Evolutionary conservation across 768 basidiomycete genomes (phyloP).

Genomic region (Pulveroboletus sp.): DNA sequence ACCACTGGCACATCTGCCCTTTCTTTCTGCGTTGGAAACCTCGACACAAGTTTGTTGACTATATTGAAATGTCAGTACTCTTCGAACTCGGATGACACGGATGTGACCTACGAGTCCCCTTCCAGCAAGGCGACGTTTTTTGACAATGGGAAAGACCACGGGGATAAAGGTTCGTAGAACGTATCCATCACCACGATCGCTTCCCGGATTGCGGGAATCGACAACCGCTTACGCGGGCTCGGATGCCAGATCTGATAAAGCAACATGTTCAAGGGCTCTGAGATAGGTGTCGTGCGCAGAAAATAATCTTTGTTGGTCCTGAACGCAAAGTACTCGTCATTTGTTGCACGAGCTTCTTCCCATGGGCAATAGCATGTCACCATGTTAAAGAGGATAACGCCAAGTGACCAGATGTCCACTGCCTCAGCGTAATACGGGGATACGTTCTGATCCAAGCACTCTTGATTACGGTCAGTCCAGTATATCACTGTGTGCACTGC

Average conservation of each 20-base stretch:
- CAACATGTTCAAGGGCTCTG: slow-evolving; percentile 5
- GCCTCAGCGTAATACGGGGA: slow-evolving; percentile 14
- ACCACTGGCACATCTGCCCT: too few relatives aligned
- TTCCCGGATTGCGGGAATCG: slow-evolving; percentile 19
- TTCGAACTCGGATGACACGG: neutral
- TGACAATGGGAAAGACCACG: neutral
- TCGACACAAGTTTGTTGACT: too few relatives aligned
- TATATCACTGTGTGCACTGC: neutral
- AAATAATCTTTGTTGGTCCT: neutral
- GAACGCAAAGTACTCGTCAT: slow-evolving; percentile 6
- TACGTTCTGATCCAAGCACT: slow-evolving; percentile 50
- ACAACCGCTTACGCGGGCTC: slow-evolving; percentile 4
- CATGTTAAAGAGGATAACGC: slow-evolving; percentile 83
- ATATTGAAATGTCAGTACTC: neutral
- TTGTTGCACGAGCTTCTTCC: slow-evolving; percentile 5
- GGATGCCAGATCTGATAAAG: slow-evolving; percentile 17
- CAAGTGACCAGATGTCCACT: slow-evolving; percentile 69
- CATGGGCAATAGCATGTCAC: slow-evolving; percentile 48
- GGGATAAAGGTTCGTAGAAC: slow-evolving; percentile 4
- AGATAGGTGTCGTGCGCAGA: slow-evolving; percentile 6
- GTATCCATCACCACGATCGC: slow-evolving; percentile 14
- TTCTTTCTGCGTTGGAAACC: too few relatives aligned
- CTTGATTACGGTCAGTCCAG: slow-evolving; percentile 32
- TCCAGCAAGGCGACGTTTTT: neutral
- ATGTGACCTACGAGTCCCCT: slow-evolving; percentile 14